Base-by-base conservation (phyloP, 78 protist genomes). In the Tieghemostelium lacteum region DNA sequence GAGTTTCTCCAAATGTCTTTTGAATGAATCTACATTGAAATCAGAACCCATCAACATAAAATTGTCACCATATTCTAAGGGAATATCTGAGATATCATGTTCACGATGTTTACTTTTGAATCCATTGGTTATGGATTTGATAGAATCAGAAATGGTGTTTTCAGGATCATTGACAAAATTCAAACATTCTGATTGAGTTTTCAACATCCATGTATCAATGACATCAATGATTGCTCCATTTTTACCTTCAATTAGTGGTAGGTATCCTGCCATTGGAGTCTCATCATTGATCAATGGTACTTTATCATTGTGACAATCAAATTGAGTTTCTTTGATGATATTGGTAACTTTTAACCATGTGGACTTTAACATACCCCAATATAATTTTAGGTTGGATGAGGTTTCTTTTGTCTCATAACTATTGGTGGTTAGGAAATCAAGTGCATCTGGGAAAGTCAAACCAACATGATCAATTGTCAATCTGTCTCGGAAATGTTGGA, bases 181-280 rank as follows among this genome's bases (percentile, higher is more conserved):
- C 2, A 78, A 19, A 20, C 57, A 8, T 55, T 57, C 34, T 2
- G 31, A 31, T 55, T 78, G 88, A 28, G 65, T 66, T 1, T 36
- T 45, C 12, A 7, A 42, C 14, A 78, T 29, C 88, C 88, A 78
- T 36, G 49, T 39, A 39, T 50, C 62, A 28, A 78, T 78, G 10
- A 78, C 75, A 54, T 55, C 31, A 54, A 78, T 58, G 4, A 78
- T 66, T 6, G 34, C 33, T 19, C 88, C 88, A 7, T 31, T 26
- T 54, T 55, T 28, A 24, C 36, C 31, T 24, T 36, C 3, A 26
- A 10, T 63, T 0, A 22, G 24, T 3, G 66, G 12, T 17, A 78
- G 22, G n/a, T n/a, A n/a, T 40, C 19, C 12, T 3, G 3, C 37
- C 33, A 78, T 4, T 50, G 52, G 88, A 10, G 88, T 67, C 1